A percentile compares a stretch with the other conserved stretches of the same genome.
phyloP scores from a whole-genome alignment of 106 monocot species.

The Dendrobium chrysotoxum region DNA sequence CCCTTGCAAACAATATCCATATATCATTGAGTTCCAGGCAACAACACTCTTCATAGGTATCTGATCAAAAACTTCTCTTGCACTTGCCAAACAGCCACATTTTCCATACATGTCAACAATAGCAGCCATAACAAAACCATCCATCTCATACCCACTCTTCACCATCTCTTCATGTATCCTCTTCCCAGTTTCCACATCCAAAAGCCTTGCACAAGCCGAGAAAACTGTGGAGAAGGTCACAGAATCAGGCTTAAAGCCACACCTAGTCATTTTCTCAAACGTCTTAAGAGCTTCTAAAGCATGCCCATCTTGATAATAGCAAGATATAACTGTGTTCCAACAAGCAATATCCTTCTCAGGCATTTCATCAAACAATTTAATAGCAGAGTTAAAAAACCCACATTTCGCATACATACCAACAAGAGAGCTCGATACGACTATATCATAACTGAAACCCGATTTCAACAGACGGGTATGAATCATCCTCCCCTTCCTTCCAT shows the following conservation, averaged over 20 bases:
- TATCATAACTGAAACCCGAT: slow-evolving; percentile 35
- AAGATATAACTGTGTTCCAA: slow-evolving; percentile 72
- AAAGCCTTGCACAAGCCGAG: slow-evolving; percentile 60
- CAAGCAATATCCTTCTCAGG: slow-evolving; percentile 39
- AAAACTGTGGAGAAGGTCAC: slow-evolving; percentile 43
- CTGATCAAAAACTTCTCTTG: slow-evolving; percentile 54
- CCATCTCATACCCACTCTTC: slow-evolving; percentile 22
- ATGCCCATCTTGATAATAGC: slow-evolving; percentile 64
- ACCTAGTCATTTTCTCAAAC: slow-evolving; percentile 35
- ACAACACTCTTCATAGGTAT: slow-evolving; percentile 36
- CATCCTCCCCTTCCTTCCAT: slow-evolving; percentile 15
- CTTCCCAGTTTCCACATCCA: slow-evolving; percentile 36
- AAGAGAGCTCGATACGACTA: slow-evolving; percentile 47
- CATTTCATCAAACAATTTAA: slow-evolving; percentile 56
- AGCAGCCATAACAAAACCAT: slow-evolving; percentile 46
- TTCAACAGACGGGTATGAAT: slow-evolving; percentile 49
- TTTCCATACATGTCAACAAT: slow-evolving; percentile 77
- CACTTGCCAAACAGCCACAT: slow-evolving; percentile 40
- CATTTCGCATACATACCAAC: slow-evolving; percentile 62
- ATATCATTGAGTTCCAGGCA: slow-evolving; percentile 63
- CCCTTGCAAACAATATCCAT: slow-evolving; percentile 44
- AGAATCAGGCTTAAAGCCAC: slow-evolving; percentile 46
- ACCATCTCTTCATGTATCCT: slow-evolving; percentile 44
- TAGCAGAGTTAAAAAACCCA: slow-evolving; percentile 20
- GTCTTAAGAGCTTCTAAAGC: slow-evolving; percentile 33